Percentiles rank a stretch among this genome's conserved stretches.
Evolutionary conservation across 2,329 filamentous ascomycete species (phyloP).

Genomic region (Chaetomiaceae sp.): DNA sequence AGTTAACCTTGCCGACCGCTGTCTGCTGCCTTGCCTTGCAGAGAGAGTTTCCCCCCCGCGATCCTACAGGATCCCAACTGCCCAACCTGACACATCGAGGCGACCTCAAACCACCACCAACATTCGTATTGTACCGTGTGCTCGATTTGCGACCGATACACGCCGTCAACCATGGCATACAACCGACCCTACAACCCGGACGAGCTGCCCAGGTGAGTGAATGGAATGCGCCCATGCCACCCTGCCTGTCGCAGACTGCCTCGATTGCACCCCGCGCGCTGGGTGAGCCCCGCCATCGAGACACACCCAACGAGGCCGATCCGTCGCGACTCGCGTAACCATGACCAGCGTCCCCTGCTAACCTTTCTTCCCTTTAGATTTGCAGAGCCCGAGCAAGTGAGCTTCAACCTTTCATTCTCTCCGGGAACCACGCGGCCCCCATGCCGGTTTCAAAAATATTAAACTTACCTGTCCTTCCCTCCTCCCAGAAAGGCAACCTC

Average conservation of each 20-base stretch:
- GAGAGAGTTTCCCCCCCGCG: not conserved
- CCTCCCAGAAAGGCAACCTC: slow-evolving; percentile 33
- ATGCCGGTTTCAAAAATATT: not conserved
- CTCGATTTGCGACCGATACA: slow-evolving; percentile 3
- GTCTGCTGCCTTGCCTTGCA: slow-evolving; percentile 2
- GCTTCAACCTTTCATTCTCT: slow-evolving; percentile 18
- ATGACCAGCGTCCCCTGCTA: slow-evolving; percentile 19
- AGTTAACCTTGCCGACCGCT: slow-evolving; percentile 10
- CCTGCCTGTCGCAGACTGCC: slow-evolving; percentile 2
- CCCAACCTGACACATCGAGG: slow-evolving; percentile 16
- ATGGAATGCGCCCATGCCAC: not conserved
- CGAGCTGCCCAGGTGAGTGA: slow-evolving; percentile 78
- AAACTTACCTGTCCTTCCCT: slow-evolving; percentile 11
- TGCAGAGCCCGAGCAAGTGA: slow-evolving; percentile 46
- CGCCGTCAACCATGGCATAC: slow-evolving; percentile 68
- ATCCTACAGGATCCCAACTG: slow-evolving; percentile 4
- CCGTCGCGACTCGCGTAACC: slow-evolving; percentile 2
- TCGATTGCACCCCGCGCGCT: not conserved
- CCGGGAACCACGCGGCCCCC: not conserved
- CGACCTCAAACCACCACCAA: not conserved
- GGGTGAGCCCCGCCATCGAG: slow-evolving; percentile 17
- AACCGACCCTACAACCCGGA: slow-evolving; percentile 91
- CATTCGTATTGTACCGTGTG: slow-evolving; percentile 13
- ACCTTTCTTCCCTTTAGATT: slow-evolving; percentile 38
- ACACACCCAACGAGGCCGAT: slow-evolving; percentile 7